Evolutionary conservation across 768 basidiomycete species (phyloP).

Genomic region (Boletus patriciae): DNA sequence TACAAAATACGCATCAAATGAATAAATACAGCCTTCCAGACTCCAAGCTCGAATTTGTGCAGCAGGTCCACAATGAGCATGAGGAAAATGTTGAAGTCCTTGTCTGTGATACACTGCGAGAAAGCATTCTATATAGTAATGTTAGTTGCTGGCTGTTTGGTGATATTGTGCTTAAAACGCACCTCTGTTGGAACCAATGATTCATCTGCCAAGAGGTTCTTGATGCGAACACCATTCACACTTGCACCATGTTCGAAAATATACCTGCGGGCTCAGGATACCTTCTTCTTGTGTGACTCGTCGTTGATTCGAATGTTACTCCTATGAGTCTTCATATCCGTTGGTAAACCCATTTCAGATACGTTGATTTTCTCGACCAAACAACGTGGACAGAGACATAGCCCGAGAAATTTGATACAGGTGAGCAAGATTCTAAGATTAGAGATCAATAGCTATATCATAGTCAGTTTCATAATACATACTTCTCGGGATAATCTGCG

Average conservation of each 20-base stretch:
- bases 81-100: conserved; percentile 17
- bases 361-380: neutral
- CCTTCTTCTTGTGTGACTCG: neutral
- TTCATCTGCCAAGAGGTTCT: conserved; percentile 1
- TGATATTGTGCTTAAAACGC: neutral
- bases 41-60: conserved; percentile 27
- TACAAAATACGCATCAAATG: conserved; percentile 27
- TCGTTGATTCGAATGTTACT: neutral
- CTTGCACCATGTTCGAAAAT: conserved; percentile 10
- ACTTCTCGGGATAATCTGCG: conserved; percentile 16
- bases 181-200: conserved; percentile 18
- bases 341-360: neutral
- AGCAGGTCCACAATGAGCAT: conserved; percentile 22
- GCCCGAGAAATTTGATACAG: conserved; percentile 6
- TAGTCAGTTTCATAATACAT: neutral
- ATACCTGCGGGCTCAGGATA: neutral
- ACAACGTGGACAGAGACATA: neutral
- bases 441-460: neutral
- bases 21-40: conserved; percentile 25
- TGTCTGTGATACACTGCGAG: conserved; percentile 13
- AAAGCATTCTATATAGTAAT: conserved; percentile 40
- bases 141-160: neutral
- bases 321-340: neutral
- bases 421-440: neutral
- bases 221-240: conserved; percentile 1